Evolutionary conservation across 371 early-diverging fungal genomes (phyloP).

Genomic region (Saksenaea vasiformis): DNA sequence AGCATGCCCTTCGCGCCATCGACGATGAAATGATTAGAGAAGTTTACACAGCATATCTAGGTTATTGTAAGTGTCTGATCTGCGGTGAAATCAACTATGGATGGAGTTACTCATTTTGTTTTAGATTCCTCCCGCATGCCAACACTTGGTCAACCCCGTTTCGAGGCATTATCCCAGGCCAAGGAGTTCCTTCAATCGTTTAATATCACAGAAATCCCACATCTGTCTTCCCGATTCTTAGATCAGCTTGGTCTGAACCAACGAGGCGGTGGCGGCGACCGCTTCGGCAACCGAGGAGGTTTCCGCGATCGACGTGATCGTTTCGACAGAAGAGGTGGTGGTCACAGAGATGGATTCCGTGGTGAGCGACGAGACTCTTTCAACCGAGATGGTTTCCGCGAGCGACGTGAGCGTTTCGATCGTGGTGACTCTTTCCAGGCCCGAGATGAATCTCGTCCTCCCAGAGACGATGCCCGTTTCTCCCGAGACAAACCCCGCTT

Average conservation of each 20-base stretch:
- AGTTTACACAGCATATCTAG: constrained; percentile 66
- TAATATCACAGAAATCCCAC: constrained; percentile 52
- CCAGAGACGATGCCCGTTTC: constrained; percentile 3
- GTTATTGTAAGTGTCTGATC: constrained; percentile 56
- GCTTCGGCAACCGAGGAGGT: constrained; percentile 1
- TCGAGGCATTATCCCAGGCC: constrained; percentile 42
- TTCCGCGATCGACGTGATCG: constrained; percentile 6
- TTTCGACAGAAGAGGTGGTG: constrained; percentile 6
- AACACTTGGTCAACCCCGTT: constrained; percentile 40
- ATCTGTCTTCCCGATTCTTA: constrained; percentile 48
- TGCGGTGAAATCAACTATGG: neutral
- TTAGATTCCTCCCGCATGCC: constrained; percentile 44
- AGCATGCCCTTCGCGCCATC: constrained; percentile 13
- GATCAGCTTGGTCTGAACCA: constrained; percentile 46
- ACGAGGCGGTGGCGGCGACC: constrained; percentile 15
- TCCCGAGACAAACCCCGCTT: constrained; percentile 1
- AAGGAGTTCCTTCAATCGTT: constrained; percentile 40
- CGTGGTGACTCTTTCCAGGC: constrained; percentile 1
- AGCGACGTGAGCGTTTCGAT: constrained; percentile 12
- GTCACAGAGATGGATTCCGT: constrained; percentile 6
- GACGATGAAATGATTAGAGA: constrained; percentile 55
- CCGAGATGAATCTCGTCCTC: neutral
- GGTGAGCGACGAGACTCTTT: constrained; percentile 5
- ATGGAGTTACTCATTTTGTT: constrained; percentile 17
- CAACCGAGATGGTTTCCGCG: neutral